Evolutionary conservation across 192 early-diverging fungal genomes (phyloP).

Genomic region (Chytriomyces hyalinus): DNA sequence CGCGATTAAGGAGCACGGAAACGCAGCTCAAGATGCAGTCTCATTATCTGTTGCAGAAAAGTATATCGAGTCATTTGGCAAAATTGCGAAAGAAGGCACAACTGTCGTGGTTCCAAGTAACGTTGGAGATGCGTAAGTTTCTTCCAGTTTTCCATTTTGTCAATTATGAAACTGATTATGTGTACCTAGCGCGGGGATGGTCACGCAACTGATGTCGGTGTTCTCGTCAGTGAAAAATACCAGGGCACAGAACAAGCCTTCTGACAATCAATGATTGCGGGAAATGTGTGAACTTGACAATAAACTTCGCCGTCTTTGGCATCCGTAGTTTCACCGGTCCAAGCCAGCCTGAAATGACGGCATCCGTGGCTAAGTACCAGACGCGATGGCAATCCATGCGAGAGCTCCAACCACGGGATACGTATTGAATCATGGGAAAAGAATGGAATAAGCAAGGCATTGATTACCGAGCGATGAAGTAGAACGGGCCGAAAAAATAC

Average conservation of each 20-base stretch:
- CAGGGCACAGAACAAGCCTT: slow-evolving; percentile 5
- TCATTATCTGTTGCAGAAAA: slow-evolving; percentile 92
- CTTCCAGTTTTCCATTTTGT: slow-evolving; percentile 1
- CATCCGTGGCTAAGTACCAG: too few species aligned
- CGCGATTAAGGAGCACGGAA: slow-evolving; percentile 66
- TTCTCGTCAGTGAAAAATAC: slow-evolving; percentile 37
- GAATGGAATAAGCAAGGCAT: too few species aligned
- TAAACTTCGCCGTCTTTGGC: too few species aligned
- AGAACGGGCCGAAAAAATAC: too few species aligned
- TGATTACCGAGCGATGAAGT: too few species aligned
- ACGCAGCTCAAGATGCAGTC: slow-evolving; percentile 78
- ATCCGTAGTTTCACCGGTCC: too few species aligned
- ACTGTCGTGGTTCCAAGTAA: slow-evolving; percentile 88
- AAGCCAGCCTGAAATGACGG: too few species aligned
- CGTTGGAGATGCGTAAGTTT: slow-evolving; percentile 71
- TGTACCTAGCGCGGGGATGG: slow-evolving; percentile 69
- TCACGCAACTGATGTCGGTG: slow-evolving; percentile 75
- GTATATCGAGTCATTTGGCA: slow-evolving; percentile 93
- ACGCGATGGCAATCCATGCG: too few species aligned
- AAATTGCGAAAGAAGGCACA: slow-evolving; percentile 89
- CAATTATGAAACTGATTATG: neutral
- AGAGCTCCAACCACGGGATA: too few species aligned
- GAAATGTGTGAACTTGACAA: too few species aligned
- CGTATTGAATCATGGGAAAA: too few species aligned
- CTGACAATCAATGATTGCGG: too few species aligned